Evolutionary conservation across 2,329 filamentous ascomycete genomes (phyloP), one percentile per base, ranked within the genome.

Genomic region (Sporothrix euskadiensis): DNA sequence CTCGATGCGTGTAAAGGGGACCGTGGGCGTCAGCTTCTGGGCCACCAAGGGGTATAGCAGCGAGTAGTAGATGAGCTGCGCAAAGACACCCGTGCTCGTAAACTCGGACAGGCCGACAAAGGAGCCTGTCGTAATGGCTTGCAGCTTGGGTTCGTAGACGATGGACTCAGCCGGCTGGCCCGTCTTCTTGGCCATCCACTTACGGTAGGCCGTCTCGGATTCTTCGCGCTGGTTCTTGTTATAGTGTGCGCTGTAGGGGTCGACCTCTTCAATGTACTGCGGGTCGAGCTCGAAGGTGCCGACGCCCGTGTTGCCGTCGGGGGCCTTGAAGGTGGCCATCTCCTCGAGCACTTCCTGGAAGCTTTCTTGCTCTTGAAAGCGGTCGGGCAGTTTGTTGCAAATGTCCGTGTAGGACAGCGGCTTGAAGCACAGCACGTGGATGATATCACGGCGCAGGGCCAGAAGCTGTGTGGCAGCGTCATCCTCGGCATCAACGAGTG

Each of bases 211-310:
- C 77, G 89, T 90, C 81, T 99, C 96, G 0, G 95, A 94, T 81
- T 99, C 96, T 79, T 99, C 96, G 69, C 96, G 89, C 81, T 98
- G 95, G 78, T 99, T 99, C 80, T 97, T 97, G 79, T 91, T 97
- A 81, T 97, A 99, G 79, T 98, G 94, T 7, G 94, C 92, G 79
- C 94, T 96, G 80, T 98, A 99, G 0, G 97, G 96, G 80, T 99
- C 97, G 69, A 99, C 90, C 65, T 97, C 88, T 77, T 95, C 92
- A 54, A 98, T 88, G 78, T 91, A 96, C 75, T 97, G 89, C 4
- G 92, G 89, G 79, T 94, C 96, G 70, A 99, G 85, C 81, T 98
- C 94, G 78, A 99, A 99, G 0, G 93, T 97, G 73, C 97, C 96
- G 19, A 94, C 92, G 80, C 99, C 96, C 4, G 92, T 93, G 44